Base-by-base conservation (phyloP, 2,329 filamentous ascomycete species). In the Nigrograna mackinnonii region DNA sequence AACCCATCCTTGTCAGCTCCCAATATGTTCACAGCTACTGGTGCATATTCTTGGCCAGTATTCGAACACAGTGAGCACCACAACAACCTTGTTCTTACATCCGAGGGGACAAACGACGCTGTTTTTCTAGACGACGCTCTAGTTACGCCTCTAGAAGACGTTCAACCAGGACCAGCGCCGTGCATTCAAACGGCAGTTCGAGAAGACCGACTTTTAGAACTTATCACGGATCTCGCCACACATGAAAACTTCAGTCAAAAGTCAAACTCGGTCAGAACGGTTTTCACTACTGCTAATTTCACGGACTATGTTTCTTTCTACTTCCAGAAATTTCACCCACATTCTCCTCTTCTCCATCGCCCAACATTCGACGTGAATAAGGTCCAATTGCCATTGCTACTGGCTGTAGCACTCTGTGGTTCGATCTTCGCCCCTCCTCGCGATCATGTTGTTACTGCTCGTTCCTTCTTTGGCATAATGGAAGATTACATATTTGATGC, bases 401-500 rank as follows among this genome's bases (percentile, higher is more conserved):
- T 33, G 7, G 31, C 31, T 16, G 18, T 33, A 7, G 11, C 18
- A 9, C 31, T 33, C 16, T 7, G 31, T 16, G 31, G 31, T 9
- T 33, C 31, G 11, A 7, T 17, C 16, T 7, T 7, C 7, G 9
- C 9, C 31, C 7, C 16, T 33, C 31, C 31, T 33, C 31, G 18
- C 11, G 31, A 33, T 33, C 7, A 11, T 33, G 31, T 16, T 7
- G 7, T 33, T 7, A 12, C 31, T 11, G 31, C 31, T 11, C 31
- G 9, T 17, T 16, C 11, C 11, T 17, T 33, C 16, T 33, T 7
- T 17, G 16, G 7, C 16, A 9, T 33, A 12, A 16, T 9, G 9
- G 31, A 33, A 17, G 31, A 33, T 7, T 33, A 33, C 31, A 17
- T 33, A 11, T 33, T 33, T 17, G 24, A 33, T 7, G 31, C 31